Evolutionary conservation across 1,284 basidiomycete genomes (phyloP).

Genomic region (Cutaneotrichosporon mucoides): DNA sequence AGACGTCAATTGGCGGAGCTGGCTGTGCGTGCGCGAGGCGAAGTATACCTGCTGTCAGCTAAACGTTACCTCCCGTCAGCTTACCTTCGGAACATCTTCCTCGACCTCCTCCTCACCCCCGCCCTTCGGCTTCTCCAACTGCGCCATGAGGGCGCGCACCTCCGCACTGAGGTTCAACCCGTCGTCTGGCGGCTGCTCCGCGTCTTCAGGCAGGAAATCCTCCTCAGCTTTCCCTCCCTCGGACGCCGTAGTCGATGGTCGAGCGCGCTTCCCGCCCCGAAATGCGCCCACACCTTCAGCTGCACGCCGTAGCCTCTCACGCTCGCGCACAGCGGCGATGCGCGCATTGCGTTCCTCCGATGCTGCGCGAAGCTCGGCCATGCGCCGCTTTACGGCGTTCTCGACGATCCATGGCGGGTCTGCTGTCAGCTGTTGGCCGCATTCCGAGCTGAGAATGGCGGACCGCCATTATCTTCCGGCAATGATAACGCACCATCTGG

Average conservation of each 20-base stretch:
- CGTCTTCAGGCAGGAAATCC: conserved; percentile 62
- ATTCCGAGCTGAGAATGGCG: too few species aligned
- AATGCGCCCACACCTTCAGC: conserved; percentile 17
- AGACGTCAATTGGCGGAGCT: conserved; percentile 82
- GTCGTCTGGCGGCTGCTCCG: conserved; percentile 47
- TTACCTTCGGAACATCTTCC: conserved; percentile 48
- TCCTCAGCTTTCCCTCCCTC: conserved; percentile 52
- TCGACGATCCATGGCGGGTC: conserved; percentile 76
- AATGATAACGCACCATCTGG: conserved; percentile 32
- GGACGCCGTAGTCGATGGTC: too few species aligned
- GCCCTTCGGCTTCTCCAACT: conserved; percentile 51
- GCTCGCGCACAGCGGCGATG: conserved; percentile 59
- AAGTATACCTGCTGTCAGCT: conserved; percentile 67
- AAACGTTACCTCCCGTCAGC: background rate
- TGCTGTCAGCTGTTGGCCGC: conserved; percentile 42
- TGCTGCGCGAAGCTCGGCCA: conserved; percentile 62
- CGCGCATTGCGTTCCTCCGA: conserved; percentile 62
- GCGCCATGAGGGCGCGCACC: conserved; percentile 73
- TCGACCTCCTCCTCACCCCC: conserved; percentile 38
- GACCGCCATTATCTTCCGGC: background rate
- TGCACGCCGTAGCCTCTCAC: conserved; percentile 56
- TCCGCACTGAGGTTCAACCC: conserved; percentile 65
- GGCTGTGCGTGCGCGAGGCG: conserved; percentile 91
- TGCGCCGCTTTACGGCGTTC: conserved; percentile 64
- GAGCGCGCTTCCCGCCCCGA: conserved; percentile 9